Evolutionary conservation across 768 basidiomycete genomes (phyloP).

Genomic region (Tremella mesenterica): DNA sequence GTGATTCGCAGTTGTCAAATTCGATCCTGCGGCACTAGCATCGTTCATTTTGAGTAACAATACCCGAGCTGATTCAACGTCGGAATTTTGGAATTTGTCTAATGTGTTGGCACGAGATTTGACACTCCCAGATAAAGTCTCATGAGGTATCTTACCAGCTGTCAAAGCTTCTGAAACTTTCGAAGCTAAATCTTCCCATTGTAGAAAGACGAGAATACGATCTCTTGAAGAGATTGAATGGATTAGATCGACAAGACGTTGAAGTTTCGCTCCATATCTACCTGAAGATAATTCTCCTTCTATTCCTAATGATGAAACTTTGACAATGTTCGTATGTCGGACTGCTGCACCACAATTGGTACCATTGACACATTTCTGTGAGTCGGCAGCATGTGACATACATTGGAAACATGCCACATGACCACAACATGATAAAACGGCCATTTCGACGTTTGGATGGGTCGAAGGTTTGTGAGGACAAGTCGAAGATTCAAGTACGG

Average conservation of each 20-base stretch:
- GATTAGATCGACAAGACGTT: slow-evolving; percentile 64
- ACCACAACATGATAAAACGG: slow-evolving; percentile 84
- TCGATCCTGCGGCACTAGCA: slow-evolving; percentile 52
- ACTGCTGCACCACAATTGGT: slow-evolving; percentile 69
- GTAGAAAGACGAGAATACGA: slow-evolving; percentile 85
- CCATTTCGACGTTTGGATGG: slow-evolving; percentile 45
- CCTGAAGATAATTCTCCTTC: slow-evolving; percentile 35
- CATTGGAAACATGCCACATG: slow-evolving; percentile 75
- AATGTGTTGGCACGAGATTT: slow-evolving; percentile 70
- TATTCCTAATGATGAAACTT: slow-evolving; percentile 35
- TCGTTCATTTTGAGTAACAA: slow-evolving; percentile 86
- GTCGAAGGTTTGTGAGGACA: slow-evolving; percentile 49
- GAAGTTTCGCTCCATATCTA: slow-evolving; percentile 43
- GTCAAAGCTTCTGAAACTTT: slow-evolving; percentile 77
- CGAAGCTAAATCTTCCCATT: slow-evolving; percentile 85
- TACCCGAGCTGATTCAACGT: slow-evolving; percentile 55
- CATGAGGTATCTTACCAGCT: slow-evolving; percentile 62
- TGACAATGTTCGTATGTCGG: slow-evolving; percentile 47
- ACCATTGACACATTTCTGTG: slow-evolving; percentile 72
- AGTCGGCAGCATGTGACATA: slow-evolving; percentile 62
- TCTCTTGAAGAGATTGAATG: slow-evolving; percentile 67
- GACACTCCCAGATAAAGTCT: slow-evolving; percentile 73
- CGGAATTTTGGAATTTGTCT: slow-evolving; percentile 73
- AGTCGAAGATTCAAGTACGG: slow-evolving; percentile 44
- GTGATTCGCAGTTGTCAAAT: slow-evolving; percentile 86